Percentiles rank a stretch among this genome's conserved stretches.
phyloP scores from a whole-genome alignment of 148 eudicot species.

The Selenicereus undatus region DNA sequence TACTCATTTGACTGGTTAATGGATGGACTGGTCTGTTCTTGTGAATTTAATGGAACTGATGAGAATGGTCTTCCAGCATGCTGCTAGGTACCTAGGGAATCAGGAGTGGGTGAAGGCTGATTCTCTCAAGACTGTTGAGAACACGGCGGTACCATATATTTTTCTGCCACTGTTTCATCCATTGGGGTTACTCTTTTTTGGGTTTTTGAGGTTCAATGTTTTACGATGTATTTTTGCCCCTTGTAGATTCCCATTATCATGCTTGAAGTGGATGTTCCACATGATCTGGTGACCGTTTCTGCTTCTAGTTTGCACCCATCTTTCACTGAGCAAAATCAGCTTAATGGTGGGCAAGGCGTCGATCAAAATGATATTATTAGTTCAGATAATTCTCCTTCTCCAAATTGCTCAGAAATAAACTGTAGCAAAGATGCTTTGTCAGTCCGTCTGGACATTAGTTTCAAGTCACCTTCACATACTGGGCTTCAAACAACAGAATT shows the following conservation, averaged over 20 bases:
- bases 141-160: constrained; percentile 67
- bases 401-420: constrained; percentile 34
- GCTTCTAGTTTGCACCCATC: constrained; percentile 40
- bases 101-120: constrained; percentile 99
- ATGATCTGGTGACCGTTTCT: constrained; percentile 47
- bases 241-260: constrained; percentile 91
- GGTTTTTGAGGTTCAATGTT: constrained; percentile 6
- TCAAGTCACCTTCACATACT: constrained; percentile 87
- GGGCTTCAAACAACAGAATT: constrained; percentile 94
- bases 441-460: constrained; percentile 92
- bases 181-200: constrained; percentile 4
- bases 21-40: background rate
- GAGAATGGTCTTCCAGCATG: constrained; percentile 60
- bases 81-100: constrained; percentile 94
- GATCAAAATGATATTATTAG: constrained; percentile 32
- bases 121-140: constrained; percentile 94
- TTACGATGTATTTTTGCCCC: constrained; percentile 1
- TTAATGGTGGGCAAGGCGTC: constrained; percentile 34
- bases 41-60: constrained; percentile 9
- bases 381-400: constrained; percentile 39
- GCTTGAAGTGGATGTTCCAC: constrained; percentile 98
- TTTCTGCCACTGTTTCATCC: background rate
- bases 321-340: constrained; percentile 40
- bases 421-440: constrained; percentile 47
- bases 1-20: background rate